Conservation (phyloP, 495 filamentous ascomycete species). For the Viridothelium virens region DNA sequence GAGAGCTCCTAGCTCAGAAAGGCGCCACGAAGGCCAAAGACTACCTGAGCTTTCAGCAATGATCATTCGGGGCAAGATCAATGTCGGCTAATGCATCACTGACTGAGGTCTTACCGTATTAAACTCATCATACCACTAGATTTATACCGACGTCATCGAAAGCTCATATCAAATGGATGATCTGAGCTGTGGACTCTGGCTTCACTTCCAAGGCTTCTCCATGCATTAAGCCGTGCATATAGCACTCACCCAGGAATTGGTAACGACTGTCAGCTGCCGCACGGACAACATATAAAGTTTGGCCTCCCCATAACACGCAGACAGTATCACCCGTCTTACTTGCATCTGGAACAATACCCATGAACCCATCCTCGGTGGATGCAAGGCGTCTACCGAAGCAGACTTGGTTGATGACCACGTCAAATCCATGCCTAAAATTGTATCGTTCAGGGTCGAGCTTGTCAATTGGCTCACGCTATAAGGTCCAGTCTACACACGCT, state of each 20-base stretch:
- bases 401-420: not conserved
- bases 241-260: not conserved
- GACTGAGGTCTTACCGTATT: no score
- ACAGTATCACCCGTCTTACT: not conserved
- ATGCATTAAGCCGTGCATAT: not conserved
- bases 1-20: no score
- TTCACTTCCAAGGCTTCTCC: not conserved
- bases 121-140: no score
- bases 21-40: no score
- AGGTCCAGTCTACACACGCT: not conserved
- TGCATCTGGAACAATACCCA: not conserved
- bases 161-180: not conserved
- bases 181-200: not conserved
- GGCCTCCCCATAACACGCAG: not conserved
- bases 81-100: no score
- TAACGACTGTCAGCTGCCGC: not conserved
- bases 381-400: slow-evolving; percentile 3
- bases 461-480: not conserved
- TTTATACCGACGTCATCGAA: not conserved
- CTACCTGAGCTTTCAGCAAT: no score
- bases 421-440: not conserved
- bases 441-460: not conserved
- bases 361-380: not conserved
- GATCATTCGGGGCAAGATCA: no score
- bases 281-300: not conserved